A percentile compares a stretch with the other conserved stretches of the same genome.
Evolutionary conservation across 2,329 filamentous ascomycete genomes (phyloP).

Genomic region (Catunica adiposa): DNA sequence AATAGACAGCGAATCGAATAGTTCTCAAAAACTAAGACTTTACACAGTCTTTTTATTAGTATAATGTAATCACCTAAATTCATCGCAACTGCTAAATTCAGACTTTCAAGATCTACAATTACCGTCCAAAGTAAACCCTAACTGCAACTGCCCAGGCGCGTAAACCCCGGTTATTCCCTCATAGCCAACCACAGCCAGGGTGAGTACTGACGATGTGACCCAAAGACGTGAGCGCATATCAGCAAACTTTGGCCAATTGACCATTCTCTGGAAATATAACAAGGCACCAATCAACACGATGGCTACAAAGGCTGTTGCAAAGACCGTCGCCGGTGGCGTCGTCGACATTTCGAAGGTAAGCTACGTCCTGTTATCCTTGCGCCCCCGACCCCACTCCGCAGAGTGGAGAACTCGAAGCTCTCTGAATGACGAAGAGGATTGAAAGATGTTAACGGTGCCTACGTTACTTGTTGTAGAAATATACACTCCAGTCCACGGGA

Average conservation of each 20-base stretch:
- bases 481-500: constrained; percentile 78
- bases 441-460: background rate
- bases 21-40: background rate
- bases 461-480: constrained; percentile 49
- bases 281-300: constrained; percentile 24
- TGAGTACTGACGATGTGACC: background rate
- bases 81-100: too few relatives aligned
- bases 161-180: background rate
- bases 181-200: background rate
- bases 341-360: constrained; percentile 44
- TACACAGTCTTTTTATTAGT: too few relatives aligned
- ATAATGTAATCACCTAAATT: too few relatives aligned
- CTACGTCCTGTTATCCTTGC: background rate
- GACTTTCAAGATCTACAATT: too few relatives aligned
- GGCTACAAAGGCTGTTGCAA: constrained; percentile 44
- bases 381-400: background rate
- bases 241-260: constrained; percentile 2
- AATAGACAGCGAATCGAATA: background rate
- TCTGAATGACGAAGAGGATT: background rate
- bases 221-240: too few relatives aligned
- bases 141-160: background rate
- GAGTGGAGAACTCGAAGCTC: background rate
- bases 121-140: background rate
- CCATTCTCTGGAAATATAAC: background rate
- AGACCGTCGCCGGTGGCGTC: constrained; percentile 33